Base-by-base conservation (phyloP, 2,329 filamentous ascomycete genomes). In the Zalaria obscura region DNA sequence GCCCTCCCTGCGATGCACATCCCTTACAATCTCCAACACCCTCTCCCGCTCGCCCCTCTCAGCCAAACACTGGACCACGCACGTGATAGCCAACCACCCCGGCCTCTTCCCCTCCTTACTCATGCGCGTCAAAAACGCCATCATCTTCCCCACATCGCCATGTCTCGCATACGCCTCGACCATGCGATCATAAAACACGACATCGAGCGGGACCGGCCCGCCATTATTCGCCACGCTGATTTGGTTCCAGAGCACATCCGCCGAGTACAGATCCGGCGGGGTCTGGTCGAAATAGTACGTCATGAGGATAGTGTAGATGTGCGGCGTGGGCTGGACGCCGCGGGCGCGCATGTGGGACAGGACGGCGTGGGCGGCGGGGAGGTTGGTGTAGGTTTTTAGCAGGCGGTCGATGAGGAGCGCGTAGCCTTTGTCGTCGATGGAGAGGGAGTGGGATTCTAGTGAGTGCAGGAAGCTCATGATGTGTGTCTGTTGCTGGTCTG, bases 231-330 rank as follows among this genome's bases (percentile, higher is more conserved):
- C 61, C 18, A 51, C 52, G 26, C 59, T 53, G 36, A 72, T 66
- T 4, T 65, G 58, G 6, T 50, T 45, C 49, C 85, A 74, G 3
- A 88, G 63, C 0, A 58, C 55, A 32, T 75, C 69, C n/a, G 84
- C 69, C 9, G 73, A 72, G 2, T 62, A 58, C 27, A 83, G 61
- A 49, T 82, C 69, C 0, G 78, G 76, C 25, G 46, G 44, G 9
- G 40, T n/a, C 3, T 43, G 45, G 5, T 65, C 52, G 54, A 88
- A 80, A 55, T 79, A 80, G 54, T 81, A 69, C 36, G 79, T 73
- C 36, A 83, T 65, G 18, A 91, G 70, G 52, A 80, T 82, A 25
- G 83, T 88, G 63, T 83, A 83, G 52, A 86, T 82, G 50, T 85
- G 72, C 1, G 75, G 60, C 3, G 73, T 73, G 2, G 76, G 68